Base-by-base conservation (phyloP, 2,329 filamentous ascomycete genomes). In the Aspergillus sp. region DNA sequence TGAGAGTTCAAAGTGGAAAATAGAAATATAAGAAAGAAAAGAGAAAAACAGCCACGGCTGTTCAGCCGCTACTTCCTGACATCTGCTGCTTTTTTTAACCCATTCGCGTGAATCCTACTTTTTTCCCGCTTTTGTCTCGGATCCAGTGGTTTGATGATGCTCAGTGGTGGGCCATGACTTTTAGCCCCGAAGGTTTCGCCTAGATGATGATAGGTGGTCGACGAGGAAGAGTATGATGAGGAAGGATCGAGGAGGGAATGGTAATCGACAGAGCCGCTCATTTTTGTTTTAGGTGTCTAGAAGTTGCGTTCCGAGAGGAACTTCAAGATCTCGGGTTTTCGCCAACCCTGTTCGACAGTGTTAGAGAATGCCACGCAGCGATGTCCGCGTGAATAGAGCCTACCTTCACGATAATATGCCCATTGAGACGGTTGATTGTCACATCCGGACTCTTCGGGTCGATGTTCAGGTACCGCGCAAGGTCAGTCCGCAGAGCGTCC, bases 381-480 rank as follows among this genome's bases (percentile, higher is more conserved):
- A 46, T 35, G 36, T n/a, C 9, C 13, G 2, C 4, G 30, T 45
- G 45, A 44, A 22, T 26, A 20, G 44, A 32, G 14, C 76, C 62
- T 69, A 89, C 88, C 79, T 86, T 90, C 57, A 95, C 77, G 56
- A 87, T 76, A 48, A 97, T 81, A 64, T 96, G 87, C 47, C 81
- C 80, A 42, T 88, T 95, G 47, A 86, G 74, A 33, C 70, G 67
- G 66, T 85, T 85, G 43, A 86, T 76, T 11, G 66, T 65, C 9
- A 79, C 69, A 49, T 76, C 71, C 14, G 68, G 56, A 41, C 59
- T 72, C 61, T 65, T 67, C 50, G 54, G 54, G 20, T 79, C 72
- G 40, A 93, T 65, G 1, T 77, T 73, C 55, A 96, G 70, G 10
- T 78, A 80, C 17, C 73, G 65, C 35, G 78, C 74, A 51, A 97